A percentile compares a stretch with the other conserved stretches of the same genome.
Evolutionary conservation across 495 filamentous ascomycete genomes (phyloP).

Genomic region (Penicillium subrubescens): DNA sequence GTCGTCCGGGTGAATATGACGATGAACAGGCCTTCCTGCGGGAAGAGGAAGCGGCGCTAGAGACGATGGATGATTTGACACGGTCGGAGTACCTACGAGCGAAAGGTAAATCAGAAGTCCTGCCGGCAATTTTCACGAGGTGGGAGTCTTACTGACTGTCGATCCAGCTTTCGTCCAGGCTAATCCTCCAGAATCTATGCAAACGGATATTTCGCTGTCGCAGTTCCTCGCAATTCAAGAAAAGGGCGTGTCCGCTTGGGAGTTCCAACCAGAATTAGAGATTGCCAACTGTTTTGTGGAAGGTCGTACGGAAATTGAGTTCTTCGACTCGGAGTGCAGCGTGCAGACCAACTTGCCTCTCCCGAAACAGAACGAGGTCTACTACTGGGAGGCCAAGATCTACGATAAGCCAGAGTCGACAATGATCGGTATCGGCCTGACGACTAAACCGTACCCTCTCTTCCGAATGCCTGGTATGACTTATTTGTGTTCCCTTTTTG

Average conservation of each 20-base stretch:
- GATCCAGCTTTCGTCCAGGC: slow-evolving; percentile 83
- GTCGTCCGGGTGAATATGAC: slow-evolving; percentile 93
- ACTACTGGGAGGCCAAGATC: slow-evolving; percentile 99
- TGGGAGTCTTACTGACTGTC: slow-evolving; percentile 17
- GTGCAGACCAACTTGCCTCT: slow-evolving; percentile 96
- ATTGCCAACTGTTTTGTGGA: slow-evolving; percentile 99
- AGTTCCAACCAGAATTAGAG: slow-evolving; percentile 96
- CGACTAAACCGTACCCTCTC: slow-evolving; percentile 94
- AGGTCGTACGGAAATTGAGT: slow-evolving; percentile 93
- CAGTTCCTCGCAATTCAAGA: slow-evolving; percentile 98
- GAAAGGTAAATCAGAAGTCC: slow-evolving; percentile 67
- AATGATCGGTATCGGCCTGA: slow-evolving; percentile 83
- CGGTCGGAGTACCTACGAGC: slow-evolving; percentile 88
- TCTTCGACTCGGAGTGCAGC: slow-evolving; percentile 96
- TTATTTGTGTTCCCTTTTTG: background rate
- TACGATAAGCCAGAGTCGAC: slow-evolving; percentile 94
- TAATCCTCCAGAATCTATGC: slow-evolving; percentile 91
- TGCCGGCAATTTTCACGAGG: background rate
- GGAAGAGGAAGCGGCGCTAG: slow-evolving; percentile 93
- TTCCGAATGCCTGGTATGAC: slow-evolving; percentile 85
- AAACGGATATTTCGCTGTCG: slow-evolving; percentile 95
- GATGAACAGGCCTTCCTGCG: slow-evolving; percentile 90
- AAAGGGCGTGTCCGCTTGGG: slow-evolving; percentile 98
- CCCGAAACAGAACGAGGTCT: slow-evolving; percentile 98
- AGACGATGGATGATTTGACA: slow-evolving; percentile 92